Base-by-base conservation (phyloP, 1,139 yeast genomes). In the Candida smagusa region DNA sequence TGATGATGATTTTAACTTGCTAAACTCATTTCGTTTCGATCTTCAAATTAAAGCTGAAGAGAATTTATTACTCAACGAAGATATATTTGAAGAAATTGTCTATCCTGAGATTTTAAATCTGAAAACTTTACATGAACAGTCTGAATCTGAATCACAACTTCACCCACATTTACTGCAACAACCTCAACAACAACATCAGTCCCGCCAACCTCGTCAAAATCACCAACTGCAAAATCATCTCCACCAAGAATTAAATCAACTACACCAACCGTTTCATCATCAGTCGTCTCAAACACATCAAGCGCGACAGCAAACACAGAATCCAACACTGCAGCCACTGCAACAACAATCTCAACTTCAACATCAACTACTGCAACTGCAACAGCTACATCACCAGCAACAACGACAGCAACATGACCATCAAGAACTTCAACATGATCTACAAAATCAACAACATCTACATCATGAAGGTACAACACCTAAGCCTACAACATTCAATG, bases 341-440 rank as follows among this genome's bases (percentile, higher is more conserved):
- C 56, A 52, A 28, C 44, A 47, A 22, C 62, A 56, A 39, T 48
- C 47, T 25, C 60, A 49, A 32, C 54, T 37, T 12, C 36, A 29
- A 21, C 48, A 41, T 13, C 39, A 35, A 7, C 48, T 32, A n/a
- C 48, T 39, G 28, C 49, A 39, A 11, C 51, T 39, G 31, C 54
- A 43, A 26, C 49, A 35, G 28, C 40, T 32, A 9, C 44, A 39
- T 16, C 40, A 40, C 22, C 42, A 37, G 12, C 46, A 42, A 44
- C 62, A 40, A 30, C 60, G 54, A 41, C 58, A 53, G 28, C 43
- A 47, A 21, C 61, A 54, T 37, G 47, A 47, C 22, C 59, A 48
- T 30, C 54, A 37, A 27, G 47, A 40, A 22, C 21, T 24, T 3
- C 43, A 33, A 13, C 33, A 33, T 9, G 28, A 28, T 2, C 43